Evolutionary conservation across 2,329 filamentous ascomycete species (phyloP), one percentile per base, ranked within the genome.

Genomic region (Neofusicoccum umdonicola): DNA sequence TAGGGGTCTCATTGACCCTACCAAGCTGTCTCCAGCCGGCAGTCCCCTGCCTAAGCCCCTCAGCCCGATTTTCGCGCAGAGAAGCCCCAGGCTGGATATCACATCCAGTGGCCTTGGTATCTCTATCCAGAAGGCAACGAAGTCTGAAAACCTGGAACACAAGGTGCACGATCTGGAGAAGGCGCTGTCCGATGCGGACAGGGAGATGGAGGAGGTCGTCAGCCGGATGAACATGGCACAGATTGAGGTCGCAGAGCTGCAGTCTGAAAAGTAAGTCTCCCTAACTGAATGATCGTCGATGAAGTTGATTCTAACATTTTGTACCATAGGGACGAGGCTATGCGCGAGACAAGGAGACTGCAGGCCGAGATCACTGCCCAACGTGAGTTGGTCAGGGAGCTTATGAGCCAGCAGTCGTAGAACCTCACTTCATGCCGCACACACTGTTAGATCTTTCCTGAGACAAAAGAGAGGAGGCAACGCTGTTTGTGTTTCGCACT

Each of bases 111-210:
- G 90, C 27, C 79, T 82, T 19, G 85, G 83, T 34, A 79, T 86
- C 67, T 81, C 81, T 9, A 79, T 89, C 62, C 85, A 88, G 12
- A 88, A 95, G 69, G 90, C 90, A 58, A 83, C 88, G 12, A 87
- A 92, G 79, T 88, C 94, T 61, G 86, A 90, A 66, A 83, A 86
- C 65, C 86, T 99, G 39, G 90, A 93, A 74, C 86, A 87, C 66
- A 88, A 90, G 66, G 91, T 98, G 7, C 82, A 87, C 64, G 92
- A 97, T 78, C 86, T 99, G 2, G 95, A 99, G 81, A 88, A 87
- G 71, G 90, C 93, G 15, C 82, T 96, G 12, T 79, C 84, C 4
- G 86, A 92, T 68, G 90, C 92, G 15, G 92, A 95, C 71, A 81
- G 81, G 57, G 91, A 94, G 78, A 94, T 95, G 90, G 87, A 92